These are phyloP conservation scores for Glycine soja DNA, from an alignment of 306 rosid species.

Conservation along the genomic window DNA sequence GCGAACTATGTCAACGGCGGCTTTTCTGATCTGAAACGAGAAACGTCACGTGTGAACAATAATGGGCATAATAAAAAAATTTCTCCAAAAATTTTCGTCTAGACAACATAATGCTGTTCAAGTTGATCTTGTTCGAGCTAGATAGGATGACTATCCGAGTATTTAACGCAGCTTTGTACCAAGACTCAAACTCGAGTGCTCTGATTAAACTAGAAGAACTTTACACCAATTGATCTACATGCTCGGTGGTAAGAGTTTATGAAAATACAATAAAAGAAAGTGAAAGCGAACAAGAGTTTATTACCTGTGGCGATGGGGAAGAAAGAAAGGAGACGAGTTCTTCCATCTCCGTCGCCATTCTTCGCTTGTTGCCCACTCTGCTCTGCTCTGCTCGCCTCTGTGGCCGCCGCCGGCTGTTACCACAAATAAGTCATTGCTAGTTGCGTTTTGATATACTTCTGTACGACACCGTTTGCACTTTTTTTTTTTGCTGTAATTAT, in stretches of 20 bases:
- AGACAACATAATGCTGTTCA: no score
- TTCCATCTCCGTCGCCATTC: constrained; percentile 89
- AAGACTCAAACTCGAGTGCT: no score
- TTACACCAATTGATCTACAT: no score
- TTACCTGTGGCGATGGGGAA: constrained; percentile 81
- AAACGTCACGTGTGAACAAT: background rate
- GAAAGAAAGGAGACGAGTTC: constrained; percentile 81
- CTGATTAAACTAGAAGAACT: no score
- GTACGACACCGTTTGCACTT: background rate
- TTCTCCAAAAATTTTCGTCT: no score
- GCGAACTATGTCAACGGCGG: constrained; percentile 87
- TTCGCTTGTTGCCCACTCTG: no score
- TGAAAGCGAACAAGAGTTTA: background rate
- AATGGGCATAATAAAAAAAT: no score
- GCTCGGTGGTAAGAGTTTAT: no score
- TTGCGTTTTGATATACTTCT: background rate
- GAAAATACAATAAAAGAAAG: background rate
- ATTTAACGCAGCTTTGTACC: no score
- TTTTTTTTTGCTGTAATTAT: background rate
- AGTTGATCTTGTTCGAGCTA: no score
- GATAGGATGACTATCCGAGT: no score
- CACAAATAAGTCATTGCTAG: background rate
- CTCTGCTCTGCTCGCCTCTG: background rate
- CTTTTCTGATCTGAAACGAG: constrained; percentile 65
- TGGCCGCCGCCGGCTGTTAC: background rate